These are phyloP conservation scores for Aspergillus terreus DNA, from an alignment of 2,329 filamentous ascomycete species.

Conservation along the genomic window DNA sequence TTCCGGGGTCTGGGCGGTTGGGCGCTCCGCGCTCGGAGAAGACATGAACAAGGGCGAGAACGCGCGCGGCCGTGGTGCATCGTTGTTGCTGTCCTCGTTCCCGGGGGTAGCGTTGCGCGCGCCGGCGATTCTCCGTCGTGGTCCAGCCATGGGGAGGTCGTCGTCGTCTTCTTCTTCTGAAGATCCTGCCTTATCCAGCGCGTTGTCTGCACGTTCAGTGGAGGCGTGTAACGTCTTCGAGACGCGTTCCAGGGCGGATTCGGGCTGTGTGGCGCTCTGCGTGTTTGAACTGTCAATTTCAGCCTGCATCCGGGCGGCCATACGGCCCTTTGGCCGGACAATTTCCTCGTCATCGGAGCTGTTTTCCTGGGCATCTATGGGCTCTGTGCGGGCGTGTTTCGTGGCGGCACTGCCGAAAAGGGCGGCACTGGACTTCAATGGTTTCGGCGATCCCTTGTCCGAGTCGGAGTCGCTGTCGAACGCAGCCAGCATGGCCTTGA, in stretches of 20 bases:
- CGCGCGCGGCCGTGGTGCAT: slow-evolving; percentile 23
- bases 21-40: slow-evolving; percentile 18
- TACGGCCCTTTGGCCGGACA: slow-evolving; percentile 57
- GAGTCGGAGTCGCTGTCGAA: slow-evolving; percentile 47
- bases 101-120: slow-evolving; percentile 21
- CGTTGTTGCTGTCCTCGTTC: slow-evolving; percentile 26
- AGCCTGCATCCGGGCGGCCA: slow-evolving; percentile 62
- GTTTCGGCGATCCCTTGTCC: slow-evolving; percentile 32
- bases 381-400: background rate
- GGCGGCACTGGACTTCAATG: slow-evolving; percentile 6
- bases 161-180: slow-evolving; percentile 34
- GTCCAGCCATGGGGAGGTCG: slow-evolving; percentile 27
- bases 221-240: slow-evolving; percentile 23
- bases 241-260: slow-evolving; percentile 40
- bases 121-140: slow-evolving; percentile 27
- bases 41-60: slow-evolving; percentile 46
- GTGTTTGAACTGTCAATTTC: slow-evolving; percentile 16
- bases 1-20: slow-evolving; percentile 13
- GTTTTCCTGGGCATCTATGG: slow-evolving; percentile 15
- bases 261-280: slow-evolving; percentile 8
- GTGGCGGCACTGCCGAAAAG: slow-evolving; percentile 3
- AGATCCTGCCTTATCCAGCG: slow-evolving; percentile 18
- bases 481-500: slow-evolving; percentile 48
- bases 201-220: slow-evolving; percentile 11
- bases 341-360: slow-evolving; percentile 47